Evolutionary conservation across 2,329 filamentous ascomycete genomes (phyloP), one percentile per base, ranked within the genome.

Genomic region (Ophiostoma ips): DNA sequence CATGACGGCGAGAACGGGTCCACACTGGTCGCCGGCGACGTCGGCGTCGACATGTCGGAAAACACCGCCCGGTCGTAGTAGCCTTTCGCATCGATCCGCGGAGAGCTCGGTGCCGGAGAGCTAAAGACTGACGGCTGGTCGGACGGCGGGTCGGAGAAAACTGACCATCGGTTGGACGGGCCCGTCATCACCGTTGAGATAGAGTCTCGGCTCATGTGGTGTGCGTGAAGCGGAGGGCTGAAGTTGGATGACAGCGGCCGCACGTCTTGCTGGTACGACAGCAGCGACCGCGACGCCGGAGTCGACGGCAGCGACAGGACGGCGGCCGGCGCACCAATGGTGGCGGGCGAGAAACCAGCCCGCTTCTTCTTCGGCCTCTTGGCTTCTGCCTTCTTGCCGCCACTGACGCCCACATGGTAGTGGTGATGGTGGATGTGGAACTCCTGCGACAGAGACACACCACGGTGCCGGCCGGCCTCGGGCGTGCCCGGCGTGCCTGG

Each of bases 381-480:
- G 15, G 63, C 60, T 52, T 84, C 80, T 18, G 75, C 70, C 62
- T 79, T 81, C 49, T 74, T 67, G 1, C 79, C 69, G 11, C 82
- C 76, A 18, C 33, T 30, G 37, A 8, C n/a, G 37, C 9, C 15
- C 45, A 52, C 30, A 57, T 95, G 88, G 61, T 95, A 95, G 62
- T 96, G 90, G 59, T 96, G n/a, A n/a, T n/a, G 89, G 60, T 96
- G 90, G 43, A 96, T 85, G 59, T 95, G 90, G 13, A 95, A 69
- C 59, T 92, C 86, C 59, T 86, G 83, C 0, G 83, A 82, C 3
- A 75, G 56, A 16, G 64, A 67, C 31, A 67, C 51, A 9, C 44
- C 51, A 9, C 44, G 31, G 24, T 56, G 57, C 11, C 50, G 56
- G 44, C 53, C 45, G 53, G 49, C 55, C 51, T 49, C 55, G 35